These are phyloP conservation scores for Ophiostoma ulmi DNA, from an alignment of 2,329 filamentous ascomycete genomes.

Conservation along the genomic window DNA sequence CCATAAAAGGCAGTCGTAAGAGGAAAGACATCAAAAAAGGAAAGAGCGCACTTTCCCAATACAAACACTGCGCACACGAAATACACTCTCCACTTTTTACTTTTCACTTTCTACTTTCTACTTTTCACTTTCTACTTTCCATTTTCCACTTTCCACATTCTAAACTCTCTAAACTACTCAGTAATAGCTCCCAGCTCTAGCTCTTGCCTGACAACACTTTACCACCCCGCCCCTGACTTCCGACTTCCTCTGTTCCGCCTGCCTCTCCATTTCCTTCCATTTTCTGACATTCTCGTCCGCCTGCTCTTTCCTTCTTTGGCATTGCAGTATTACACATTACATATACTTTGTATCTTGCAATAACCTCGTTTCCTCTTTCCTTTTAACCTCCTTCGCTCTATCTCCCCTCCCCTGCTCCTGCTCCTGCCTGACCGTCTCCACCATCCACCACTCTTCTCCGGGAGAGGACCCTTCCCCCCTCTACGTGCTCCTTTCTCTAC, in stretches of 20 bases:
- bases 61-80: no score
- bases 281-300: background rate
- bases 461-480: background rate
- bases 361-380: background rate
- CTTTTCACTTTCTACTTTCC: no score
- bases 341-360: no score
- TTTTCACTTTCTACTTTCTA: no score
- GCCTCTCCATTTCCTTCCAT: background rate
- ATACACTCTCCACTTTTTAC: no score
- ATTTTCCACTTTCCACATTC: no score
- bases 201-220: background rate
- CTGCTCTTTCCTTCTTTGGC: background rate
- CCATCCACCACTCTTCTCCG: background rate
- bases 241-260: background rate
- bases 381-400: background rate
- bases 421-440: slow-evolving; percentile 8
- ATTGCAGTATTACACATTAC: background rate
- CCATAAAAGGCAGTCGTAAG: background rate
- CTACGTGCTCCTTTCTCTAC: background rate
- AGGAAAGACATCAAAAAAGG: background rate
- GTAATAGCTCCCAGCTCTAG: background rate
- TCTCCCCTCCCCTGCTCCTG: background rate
- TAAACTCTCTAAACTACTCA: no score
- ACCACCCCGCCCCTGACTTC: slow-evolving; percentile 16
- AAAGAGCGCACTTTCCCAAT: background rate